These are phyloP conservation scores for Phytomonas francai DNA, from an alignment of 208 protist species.

Conservation along the genomic window DNA sequence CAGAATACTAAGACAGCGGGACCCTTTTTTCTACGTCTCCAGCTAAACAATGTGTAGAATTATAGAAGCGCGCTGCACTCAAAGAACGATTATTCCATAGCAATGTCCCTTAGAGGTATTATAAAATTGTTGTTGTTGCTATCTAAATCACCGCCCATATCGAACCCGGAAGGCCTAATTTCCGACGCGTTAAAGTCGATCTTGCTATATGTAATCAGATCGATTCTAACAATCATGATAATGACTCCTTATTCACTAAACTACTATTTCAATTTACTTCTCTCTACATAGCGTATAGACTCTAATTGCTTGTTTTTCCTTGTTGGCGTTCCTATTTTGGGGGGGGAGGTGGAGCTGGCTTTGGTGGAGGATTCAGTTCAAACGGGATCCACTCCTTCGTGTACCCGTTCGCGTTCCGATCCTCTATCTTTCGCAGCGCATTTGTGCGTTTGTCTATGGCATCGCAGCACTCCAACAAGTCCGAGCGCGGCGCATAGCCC, in stretches of 20 bases:
- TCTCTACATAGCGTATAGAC: neutral
- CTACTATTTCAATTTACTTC: neutral
- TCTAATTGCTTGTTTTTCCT: neutral
- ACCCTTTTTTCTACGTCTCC: neutral
- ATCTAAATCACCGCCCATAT: neutral
- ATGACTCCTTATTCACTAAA: neutral
- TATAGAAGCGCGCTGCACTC: neutral
- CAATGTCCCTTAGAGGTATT: neutral
- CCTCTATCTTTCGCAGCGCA: conserved; percentile 36
- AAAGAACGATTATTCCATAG: neutral
- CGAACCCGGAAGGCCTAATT: neutral
- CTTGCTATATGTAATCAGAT: no score
- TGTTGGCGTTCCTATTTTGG: conserved; percentile 25
- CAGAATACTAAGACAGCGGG: neutral
- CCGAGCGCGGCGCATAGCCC: conserved; percentile 16
- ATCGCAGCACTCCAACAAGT: conserved; percentile 22
- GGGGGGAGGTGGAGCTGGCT: conserved; percentile 11
- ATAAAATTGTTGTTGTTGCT: neutral
- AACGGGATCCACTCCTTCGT: conserved; percentile 53
- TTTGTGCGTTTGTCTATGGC: conserved; percentile 36
- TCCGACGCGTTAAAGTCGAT: no score
- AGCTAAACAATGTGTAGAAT: neutral
- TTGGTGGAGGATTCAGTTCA: conserved; percentile 16
- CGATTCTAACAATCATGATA: neutral
- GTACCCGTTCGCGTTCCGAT: conserved; percentile 63